A percentile compares a stretch with the other conserved stretches of the same genome.
phyloP scores from a whole-genome alignment of 148 eudicot genomes.

The Spergularia marina region DNA sequence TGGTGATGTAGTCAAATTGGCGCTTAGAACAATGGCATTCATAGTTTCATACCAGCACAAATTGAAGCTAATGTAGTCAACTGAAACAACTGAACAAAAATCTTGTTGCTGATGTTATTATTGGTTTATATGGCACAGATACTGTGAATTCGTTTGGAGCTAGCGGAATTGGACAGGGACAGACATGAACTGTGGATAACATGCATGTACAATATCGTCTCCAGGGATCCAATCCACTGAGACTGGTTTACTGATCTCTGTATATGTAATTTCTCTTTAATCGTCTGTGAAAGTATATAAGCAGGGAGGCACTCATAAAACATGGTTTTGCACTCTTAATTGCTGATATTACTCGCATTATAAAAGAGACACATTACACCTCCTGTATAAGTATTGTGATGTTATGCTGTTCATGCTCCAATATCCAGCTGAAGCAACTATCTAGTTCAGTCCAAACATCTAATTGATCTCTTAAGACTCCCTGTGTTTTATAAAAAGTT shows the following conservation, averaged over 20 bases:
- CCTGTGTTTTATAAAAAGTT: no score
- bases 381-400: no score
- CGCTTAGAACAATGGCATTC: background rate
- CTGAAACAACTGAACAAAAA: background rate
- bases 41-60: background rate
- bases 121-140: background rate
- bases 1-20: background rate
- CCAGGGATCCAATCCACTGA: background rate
- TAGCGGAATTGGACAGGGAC: background rate
- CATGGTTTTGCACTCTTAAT: no score
- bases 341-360: no score
- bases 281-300: conserved; percentile 17
- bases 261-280: conserved; percentile 22
- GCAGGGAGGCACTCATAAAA: conserved; percentile 6
- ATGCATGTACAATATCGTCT: conserved; percentile 24
- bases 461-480: no score
- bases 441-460: no score
- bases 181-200: conserved; percentile 3
- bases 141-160: conserved; percentile 5
- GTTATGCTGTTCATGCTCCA: no score
- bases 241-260: conserved; percentile 20
- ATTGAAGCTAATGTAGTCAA: background rate
- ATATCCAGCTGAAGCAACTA: no score
- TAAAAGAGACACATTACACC: no score
- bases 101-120: background rate